Conservation (phyloP, 257 asterid genomes). For the Capsicum chinense region DNA sequence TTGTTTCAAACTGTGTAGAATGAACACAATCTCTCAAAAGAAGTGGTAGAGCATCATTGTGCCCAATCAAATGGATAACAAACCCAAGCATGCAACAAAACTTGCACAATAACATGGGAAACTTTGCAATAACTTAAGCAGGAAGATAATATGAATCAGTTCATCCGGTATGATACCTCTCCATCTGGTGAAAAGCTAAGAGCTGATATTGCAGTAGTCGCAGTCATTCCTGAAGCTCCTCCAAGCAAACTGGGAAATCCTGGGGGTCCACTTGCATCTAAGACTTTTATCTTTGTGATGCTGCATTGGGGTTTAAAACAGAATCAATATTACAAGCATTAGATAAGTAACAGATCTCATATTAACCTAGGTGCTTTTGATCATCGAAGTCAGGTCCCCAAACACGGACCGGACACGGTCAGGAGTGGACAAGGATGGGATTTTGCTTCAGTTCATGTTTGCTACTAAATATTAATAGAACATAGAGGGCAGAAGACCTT, state of each 20-base stretch:
- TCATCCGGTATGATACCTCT: slow-evolving; percentile 61
- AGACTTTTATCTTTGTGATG: slow-evolving; percentile 85
- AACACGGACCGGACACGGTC: background rate
- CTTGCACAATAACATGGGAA: slow-evolving; percentile 26
- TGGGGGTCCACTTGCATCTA: slow-evolving; percentile 98
- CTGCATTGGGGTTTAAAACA: slow-evolving; percentile 46
- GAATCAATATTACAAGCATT: slow-evolving; percentile 20
- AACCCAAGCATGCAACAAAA: slow-evolving; percentile 23
- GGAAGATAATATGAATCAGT: slow-evolving; percentile 28
- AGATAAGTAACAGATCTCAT: slow-evolving; percentile 6
- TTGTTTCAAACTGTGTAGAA: background rate
- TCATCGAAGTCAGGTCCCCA: background rate
- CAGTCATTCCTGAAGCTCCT: slow-evolving; percentile 60
- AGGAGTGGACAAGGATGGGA: background rate
- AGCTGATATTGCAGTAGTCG: slow-evolving; percentile 81
- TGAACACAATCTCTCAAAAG: background rate
- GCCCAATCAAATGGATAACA: slow-evolving; percentile 18
- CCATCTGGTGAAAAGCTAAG: slow-evolving; percentile 96
- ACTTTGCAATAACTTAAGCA: slow-evolving; percentile 2
- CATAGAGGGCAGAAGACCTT: background rate
- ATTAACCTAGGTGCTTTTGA: slow-evolving; percentile 9
- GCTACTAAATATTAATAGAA: background rate
- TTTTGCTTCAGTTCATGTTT: background rate
- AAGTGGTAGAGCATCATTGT: slow-evolving; percentile 1
- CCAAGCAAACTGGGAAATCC: slow-evolving; percentile 90